phyloP scores from a whole-genome alignment of 2,329 filamentous ascomycete genomes.

The Elsinoe arachidis region DNA sequence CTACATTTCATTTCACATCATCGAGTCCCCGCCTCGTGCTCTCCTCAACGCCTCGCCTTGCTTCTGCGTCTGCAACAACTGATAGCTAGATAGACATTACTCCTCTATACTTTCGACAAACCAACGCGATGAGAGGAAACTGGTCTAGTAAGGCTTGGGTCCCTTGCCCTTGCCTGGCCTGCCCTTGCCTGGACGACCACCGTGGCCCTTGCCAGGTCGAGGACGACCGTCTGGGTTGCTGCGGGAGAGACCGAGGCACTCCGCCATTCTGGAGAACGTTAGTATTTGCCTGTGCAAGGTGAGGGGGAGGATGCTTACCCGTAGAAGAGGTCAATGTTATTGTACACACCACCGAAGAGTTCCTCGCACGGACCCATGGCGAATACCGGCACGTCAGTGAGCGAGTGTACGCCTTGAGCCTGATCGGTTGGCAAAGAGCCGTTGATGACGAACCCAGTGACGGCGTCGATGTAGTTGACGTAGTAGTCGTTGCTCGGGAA shows the following conservation, averaged over 20 bases:
- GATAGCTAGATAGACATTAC: background rate
- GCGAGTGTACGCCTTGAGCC: conserved; percentile 62
- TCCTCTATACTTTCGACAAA: background rate
- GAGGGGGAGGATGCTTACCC: background rate
- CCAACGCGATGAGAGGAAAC: background rate
- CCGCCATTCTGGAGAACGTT: background rate
- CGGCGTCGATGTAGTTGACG: conserved; percentile 58
- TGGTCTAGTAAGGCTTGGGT: background rate
- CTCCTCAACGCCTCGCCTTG: background rate
- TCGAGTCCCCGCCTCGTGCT: background rate
- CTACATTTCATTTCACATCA: background rate
- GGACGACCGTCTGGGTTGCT: background rate
- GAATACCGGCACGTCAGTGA: conserved; percentile 72
- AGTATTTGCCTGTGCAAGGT: background rate
- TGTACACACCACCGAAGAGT: conserved; percentile 61
- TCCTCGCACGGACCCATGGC: conserved; percentile 72
- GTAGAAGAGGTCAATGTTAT: conserved; percentile 66
- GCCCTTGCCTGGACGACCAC: background rate
- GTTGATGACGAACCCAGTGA: conserved; percentile 63
- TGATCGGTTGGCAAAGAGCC: conserved; percentile 60
- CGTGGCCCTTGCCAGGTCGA: background rate
- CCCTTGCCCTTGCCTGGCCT: background rate
- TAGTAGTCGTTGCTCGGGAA: conserved; percentile 47
- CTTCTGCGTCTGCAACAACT: background rate
- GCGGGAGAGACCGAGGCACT: conserved; percentile 7